A percentile compares a stretch with the other conserved stretches of the same genome.
Evolutionary conservation across 257 asterid species (phyloP).

Genomic region (Scutellaria galericulata): DNA sequence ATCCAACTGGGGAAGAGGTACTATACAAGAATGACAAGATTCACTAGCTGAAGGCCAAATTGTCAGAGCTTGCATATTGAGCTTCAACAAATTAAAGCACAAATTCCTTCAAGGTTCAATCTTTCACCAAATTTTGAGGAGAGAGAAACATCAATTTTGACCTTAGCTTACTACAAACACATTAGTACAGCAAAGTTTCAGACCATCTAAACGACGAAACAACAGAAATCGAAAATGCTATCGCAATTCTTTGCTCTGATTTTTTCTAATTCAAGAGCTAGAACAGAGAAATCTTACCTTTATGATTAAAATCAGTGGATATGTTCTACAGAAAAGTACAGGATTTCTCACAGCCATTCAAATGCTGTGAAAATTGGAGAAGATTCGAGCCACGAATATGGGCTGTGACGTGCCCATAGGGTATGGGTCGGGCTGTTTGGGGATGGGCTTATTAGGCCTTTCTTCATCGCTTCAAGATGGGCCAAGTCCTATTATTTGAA

Average conservation of each 20-base stretch:
- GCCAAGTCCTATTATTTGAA: no score
- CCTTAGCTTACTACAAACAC: background rate
- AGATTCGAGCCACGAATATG: slow-evolving; percentile 26
- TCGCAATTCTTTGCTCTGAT: background rate
- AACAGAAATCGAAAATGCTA: background rate
- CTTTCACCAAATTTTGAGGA: slow-evolving; percentile 27
- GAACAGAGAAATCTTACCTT: slow-evolving; percentile 36
- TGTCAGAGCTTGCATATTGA: slow-evolving; percentile 73
- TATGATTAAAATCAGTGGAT: slow-evolving; percentile 22
- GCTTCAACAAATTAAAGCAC: slow-evolving; percentile 28
- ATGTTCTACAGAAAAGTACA: slow-evolving; percentile 24
- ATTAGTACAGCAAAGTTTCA: background rate
- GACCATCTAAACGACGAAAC: slow-evolving; percentile 14
- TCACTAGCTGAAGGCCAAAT: slow-evolving; percentile 63
- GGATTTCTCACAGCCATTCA: slow-evolving; percentile 57
- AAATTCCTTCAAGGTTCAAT: slow-evolving; percentile 21
- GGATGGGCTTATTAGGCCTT: background rate
- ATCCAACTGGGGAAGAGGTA: slow-evolving; percentile 46
- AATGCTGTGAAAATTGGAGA: slow-evolving; percentile 14
- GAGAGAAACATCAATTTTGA: no score
- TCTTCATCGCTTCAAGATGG: background rate
- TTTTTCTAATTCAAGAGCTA: slow-evolving; percentile 8
- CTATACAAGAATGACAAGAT: slow-evolving; percentile 41
- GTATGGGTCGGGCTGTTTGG: background rate
- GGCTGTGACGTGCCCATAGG: background rate